phyloP scores from a whole-genome alignment of 257 asterid species.

The Fraxinus quadrangulata region DNA sequence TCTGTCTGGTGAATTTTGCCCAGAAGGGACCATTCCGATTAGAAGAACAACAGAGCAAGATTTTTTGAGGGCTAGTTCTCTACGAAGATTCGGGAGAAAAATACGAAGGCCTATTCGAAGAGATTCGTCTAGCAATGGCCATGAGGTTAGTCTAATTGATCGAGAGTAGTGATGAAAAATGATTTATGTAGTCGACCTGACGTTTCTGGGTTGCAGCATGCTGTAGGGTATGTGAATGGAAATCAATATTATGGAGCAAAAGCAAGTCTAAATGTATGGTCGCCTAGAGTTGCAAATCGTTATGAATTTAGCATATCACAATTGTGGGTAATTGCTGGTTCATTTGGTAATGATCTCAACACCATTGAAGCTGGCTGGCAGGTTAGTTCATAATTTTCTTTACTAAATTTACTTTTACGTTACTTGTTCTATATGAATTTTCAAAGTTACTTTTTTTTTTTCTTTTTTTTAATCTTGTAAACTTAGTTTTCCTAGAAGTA shows the following conservation, averaged over 20 bases:
- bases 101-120: slow-evolving; percentile 46
- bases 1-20: slow-evolving; percentile 70
- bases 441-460: neutral
- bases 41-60: slow-evolving; percentile 77
- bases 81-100: slow-evolving; percentile 63
- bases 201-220: slow-evolving; percentile 56
- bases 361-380: slow-evolving; percentile 99
- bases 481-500: no score
- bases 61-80: slow-evolving; percentile 56
- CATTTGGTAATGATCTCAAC: slow-evolving; percentile 90
- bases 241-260: slow-evolving; percentile 81
- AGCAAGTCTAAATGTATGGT: slow-evolving; percentile 91
- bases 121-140: slow-evolving; percentile 73
- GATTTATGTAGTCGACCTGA: neutral
- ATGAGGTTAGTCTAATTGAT: slow-evolving; percentile 55
- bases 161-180: neutral
- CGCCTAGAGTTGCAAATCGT: slow-evolving; percentile 62
- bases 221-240: slow-evolving; percentile 89
- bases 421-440: neutral
- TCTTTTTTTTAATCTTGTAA: no score
- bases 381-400: slow-evolving; percentile 39
- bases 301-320: slow-evolving; percentile 88
- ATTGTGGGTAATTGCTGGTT: slow-evolving; percentile 88
- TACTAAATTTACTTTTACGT: no score
- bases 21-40: slow-evolving; percentile 75